Conservation (phyloP, 441 rosid species). For the Corymbia citriodora region DNA sequence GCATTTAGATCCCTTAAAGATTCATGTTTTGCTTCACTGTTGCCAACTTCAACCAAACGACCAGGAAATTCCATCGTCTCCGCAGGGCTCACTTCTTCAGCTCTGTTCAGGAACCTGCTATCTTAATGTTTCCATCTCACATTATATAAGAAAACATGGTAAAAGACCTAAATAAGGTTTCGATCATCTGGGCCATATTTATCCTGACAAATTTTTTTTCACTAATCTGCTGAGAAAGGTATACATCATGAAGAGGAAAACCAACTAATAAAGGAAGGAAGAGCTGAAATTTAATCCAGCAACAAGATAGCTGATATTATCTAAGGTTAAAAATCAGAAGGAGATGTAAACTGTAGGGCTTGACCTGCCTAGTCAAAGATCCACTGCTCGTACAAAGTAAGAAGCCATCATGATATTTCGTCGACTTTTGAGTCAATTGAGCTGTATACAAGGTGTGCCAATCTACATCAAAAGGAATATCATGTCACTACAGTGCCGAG, state of each 20-base stretch:
- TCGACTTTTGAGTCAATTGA: background rate
- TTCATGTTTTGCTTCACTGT: background rate
- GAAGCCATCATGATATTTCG: constrained; percentile 8
- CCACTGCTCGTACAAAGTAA: background rate
- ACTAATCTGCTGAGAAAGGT: background rate
- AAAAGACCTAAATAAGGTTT: background rate
- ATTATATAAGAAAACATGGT: background rate
- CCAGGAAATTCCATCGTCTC: background rate
- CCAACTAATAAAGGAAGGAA: background rate
- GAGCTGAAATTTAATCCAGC: background rate
- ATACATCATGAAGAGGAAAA: background rate
- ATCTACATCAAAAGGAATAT: constrained; percentile 14
- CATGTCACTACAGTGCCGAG: background rate
- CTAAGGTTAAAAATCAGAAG: background rate
- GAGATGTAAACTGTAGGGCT: background rate
- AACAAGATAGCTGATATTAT: background rate
- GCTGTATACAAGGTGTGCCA: constrained; percentile 18
- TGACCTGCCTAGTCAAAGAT: constrained; percentile 1
- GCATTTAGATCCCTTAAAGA: background rate
- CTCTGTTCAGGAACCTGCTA: background rate
- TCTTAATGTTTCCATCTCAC: background rate
- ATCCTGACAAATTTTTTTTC: background rate
- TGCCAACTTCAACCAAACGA: constrained; percentile 4
- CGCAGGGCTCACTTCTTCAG: constrained; percentile 2
- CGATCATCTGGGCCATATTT: background rate